Percentiles rank a stretch among this genome's conserved stretches.
phyloP scores from a whole-genome alignment of 352 stramenopile genomes.

The Phytophthora boehmeriae region DNA sequence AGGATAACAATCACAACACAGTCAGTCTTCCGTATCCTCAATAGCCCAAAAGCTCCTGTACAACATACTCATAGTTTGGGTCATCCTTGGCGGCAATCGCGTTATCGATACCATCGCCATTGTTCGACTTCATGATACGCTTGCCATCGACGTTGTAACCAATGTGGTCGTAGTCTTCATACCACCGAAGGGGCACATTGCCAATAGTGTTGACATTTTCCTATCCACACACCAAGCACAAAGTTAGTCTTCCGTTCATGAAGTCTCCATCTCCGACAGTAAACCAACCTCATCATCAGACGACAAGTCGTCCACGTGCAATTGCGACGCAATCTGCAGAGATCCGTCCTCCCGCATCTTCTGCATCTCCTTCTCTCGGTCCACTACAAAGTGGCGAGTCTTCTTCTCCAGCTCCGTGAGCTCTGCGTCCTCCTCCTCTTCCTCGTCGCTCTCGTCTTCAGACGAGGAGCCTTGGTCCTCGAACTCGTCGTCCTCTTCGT shows the following conservation, averaged over 20 bases:
- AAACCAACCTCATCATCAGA: conserved; percentile 96
- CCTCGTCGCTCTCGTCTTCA: conserved; percentile 65
- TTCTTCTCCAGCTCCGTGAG: conserved; percentile 87
- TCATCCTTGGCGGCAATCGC: conserved; percentile 88
- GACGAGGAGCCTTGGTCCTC: conserved; percentile 89
- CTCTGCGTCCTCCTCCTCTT: conserved; percentile 71
- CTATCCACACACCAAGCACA: conserved; percentile 33
- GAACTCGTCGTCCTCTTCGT: conserved; percentile 74
- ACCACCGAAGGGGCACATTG: conserved; percentile 99
- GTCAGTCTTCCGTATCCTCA: conserved; percentile 15
- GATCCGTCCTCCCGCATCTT: conserved; percentile 87
- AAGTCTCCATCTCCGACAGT: too few species aligned
- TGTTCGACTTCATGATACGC: conserved; percentile 95
- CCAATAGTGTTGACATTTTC: conserved; percentile 97
- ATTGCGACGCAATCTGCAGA: conserved; percentile 80
- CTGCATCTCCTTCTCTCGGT: conserved; percentile 79
- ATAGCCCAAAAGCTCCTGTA: neutral
- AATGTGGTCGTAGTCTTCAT: conserved; percentile 99
- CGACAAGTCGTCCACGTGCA: conserved; percentile 98
- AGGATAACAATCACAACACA: conserved; percentile 11
- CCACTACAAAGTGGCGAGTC: conserved; percentile 69
- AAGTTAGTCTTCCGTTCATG: neutral
- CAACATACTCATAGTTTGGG: conserved; percentile 91
- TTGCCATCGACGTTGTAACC: conserved; percentile 98
- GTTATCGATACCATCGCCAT: conserved; percentile 90